Percentiles rank a stretch among this genome's conserved stretches.
Evolutionary conservation across 768 basidiomycete genomes (phyloP).

Genomic region (Calocera cornea): DNA sequence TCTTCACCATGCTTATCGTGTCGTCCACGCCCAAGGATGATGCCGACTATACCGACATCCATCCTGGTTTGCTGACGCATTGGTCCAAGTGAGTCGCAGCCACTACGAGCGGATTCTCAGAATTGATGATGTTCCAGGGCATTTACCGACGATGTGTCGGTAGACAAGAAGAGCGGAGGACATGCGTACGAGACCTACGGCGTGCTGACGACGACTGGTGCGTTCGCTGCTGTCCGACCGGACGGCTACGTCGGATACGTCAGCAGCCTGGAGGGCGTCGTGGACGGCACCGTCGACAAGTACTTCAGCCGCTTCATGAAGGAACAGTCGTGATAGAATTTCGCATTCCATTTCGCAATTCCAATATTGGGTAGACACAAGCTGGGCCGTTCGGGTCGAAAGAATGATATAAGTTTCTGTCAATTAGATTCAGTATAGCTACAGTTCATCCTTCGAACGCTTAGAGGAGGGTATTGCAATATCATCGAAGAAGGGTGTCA

Average conservation of each 20-base stretch:
- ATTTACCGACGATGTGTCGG: slow-evolving; percentile 42
- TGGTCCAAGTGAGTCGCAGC: slow-evolving; percentile 40
- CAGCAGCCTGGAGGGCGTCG: slow-evolving; percentile 28
- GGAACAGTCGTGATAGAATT: not conserved
- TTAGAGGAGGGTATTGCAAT: not conserved
- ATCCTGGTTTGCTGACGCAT: slow-evolving; percentile 35
- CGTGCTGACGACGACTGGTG: slow-evolving; percentile 31
- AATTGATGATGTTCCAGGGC: slow-evolving; percentile 29
- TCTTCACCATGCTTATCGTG: slow-evolving; percentile 25
- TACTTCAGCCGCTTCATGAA: slow-evolving; percentile 10
- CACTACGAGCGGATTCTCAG: not conserved
- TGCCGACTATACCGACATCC: slow-evolving; percentile 33
- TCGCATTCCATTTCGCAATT: not conserved
- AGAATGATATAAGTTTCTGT: not conserved
- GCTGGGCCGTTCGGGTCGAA: not conserved
- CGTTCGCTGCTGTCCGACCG: slow-evolving; percentile 44
- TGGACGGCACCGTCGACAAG: slow-evolving; percentile 15
- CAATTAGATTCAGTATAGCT: not conserved
- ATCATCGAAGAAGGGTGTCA: not conserved
- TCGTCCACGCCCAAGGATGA: slow-evolving; percentile 21
- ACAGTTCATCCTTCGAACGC: not conserved
- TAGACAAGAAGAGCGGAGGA: slow-evolving; percentile 34
- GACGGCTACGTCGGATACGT: slow-evolving; percentile 54
- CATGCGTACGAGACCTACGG: slow-evolving; percentile 46
- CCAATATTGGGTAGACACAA: not conserved